Evolutionary conservation across 1,284 basidiomycete species (phyloP).

Genomic region (Amylostereum areolatum): DNA sequence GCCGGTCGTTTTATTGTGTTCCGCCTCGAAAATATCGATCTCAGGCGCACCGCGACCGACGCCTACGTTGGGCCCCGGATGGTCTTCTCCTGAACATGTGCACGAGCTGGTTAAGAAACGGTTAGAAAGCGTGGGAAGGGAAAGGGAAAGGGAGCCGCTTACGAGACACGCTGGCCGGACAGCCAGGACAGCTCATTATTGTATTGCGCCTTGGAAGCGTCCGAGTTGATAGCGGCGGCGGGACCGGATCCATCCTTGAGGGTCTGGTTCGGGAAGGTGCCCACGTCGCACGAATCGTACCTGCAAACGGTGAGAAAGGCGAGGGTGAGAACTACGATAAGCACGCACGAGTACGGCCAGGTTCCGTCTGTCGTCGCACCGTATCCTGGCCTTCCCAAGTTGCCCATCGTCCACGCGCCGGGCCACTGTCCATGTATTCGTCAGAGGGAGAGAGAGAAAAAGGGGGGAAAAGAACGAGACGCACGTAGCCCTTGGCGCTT

Average conservation of each 20-base stretch:
- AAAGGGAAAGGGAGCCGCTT: constrained; percentile 5
- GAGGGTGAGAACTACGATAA: constrained; percentile 34
- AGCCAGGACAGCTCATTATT: constrained; percentile 39
- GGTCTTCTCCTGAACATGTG: constrained; percentile 76
- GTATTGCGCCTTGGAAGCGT: constrained; percentile 36
- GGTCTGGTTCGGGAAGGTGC: constrained; percentile 79
- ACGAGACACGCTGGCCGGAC: constrained; percentile 42
- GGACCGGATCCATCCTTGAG: constrained; percentile 36
- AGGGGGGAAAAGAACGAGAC: not conserved
- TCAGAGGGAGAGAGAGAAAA: not conserved
- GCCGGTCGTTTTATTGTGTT: constrained; percentile 40
- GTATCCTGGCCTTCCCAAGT: constrained; percentile 81
- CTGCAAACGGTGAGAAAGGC: constrained; percentile 26
- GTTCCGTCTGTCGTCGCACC: constrained; percentile 76
- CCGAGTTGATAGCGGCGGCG: constrained; percentile 31
- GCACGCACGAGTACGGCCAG: constrained; percentile 49
- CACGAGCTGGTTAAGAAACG: constrained; percentile 29
- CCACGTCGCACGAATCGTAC: constrained; percentile 78
- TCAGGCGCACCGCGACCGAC: constrained; percentile 83
- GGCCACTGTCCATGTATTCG: constrained; percentile 47
- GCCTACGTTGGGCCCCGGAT: constrained; percentile 68
- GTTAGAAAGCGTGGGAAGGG: not conserved
- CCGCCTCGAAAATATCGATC: constrained; percentile 79
- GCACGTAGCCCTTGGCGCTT: not conserved
- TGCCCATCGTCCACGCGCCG: constrained; percentile 86